These are phyloP conservation scores for Phlebiopsis flavidoalba DNA, from an alignment of 768 basidiomycete species.

Conservation along the genomic window DNA sequence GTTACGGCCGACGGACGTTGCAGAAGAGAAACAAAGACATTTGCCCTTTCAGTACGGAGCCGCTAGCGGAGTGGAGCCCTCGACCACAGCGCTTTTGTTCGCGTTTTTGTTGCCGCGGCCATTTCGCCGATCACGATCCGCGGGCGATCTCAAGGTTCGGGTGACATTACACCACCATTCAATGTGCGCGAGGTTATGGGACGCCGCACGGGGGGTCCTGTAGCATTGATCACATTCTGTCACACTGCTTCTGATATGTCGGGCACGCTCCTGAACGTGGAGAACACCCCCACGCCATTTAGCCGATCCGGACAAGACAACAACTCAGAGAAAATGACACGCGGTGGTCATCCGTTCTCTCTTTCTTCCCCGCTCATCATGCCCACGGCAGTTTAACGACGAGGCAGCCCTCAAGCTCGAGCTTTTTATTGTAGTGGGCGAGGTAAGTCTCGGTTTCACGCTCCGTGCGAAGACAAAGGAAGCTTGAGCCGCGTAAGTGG, in stretches of 20 bases:
- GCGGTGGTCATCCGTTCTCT: not conserved
- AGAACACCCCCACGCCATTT: not conserved
- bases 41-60: not conserved
- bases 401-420: constrained; percentile 29
- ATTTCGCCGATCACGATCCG: not conserved
- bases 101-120: not conserved
- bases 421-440: constrained; percentile 43
- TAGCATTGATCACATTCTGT: not conserved
- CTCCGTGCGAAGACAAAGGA: no score
- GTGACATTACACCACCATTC: not conserved
- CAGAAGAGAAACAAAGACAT: not conserved
- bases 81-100: not conserved
- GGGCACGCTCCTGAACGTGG: constrained; percentile 3
- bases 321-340: not conserved
- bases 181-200: not conserved
- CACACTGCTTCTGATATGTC: not conserved
- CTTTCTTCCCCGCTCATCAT: constrained; percentile 8
- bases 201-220: not conserved
- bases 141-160: not conserved
- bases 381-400: constrained; percentile 16
- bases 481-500: no score
- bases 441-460: constrained; percentile 25
- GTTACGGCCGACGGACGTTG: no score
- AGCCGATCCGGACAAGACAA: not conserved
- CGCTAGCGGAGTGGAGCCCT: not conserved